Evolutionary conservation across 371 early-diverging fungal species (phyloP), one percentile per base, ranked within the genome.

Genomic region (Mortierella sp.): DNA sequence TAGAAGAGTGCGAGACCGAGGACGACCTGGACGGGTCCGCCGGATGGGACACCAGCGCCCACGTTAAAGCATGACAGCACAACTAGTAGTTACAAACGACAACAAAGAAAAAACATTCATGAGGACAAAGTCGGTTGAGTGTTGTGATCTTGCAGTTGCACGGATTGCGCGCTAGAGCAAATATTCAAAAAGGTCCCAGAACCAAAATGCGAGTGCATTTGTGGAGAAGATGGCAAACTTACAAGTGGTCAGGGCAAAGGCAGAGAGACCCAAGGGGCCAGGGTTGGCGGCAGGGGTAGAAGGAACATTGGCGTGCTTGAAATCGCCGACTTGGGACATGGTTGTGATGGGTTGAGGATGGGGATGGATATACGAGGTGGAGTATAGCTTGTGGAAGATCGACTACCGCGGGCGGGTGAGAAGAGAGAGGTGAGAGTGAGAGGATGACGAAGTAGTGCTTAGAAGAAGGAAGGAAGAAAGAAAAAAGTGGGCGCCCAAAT

Each of bases 1-100:
- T 95, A 96, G 84, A 95, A 95, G 76, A 95, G 87, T 18, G 95
- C 96, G 38, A 94, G 91, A 63, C 95, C 95, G 35, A 91, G 83
- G 46, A 95, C 75, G 63, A 85, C 71, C 35, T 81, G 79, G 38
- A 82, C 80, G 8, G 86, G 86, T 0, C 86, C 86, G 16, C 86
- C 86, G 14, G 86, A 82, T 24, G 82, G 82, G 60, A 85, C 86
- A 54, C 86, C 86, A 2, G 82, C 82, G 27, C 85, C 85, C 74
- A 84, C 24, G 75, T 82, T 85, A 63, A 79, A 85, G 58, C 79
- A 71, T 3, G 86, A 85, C 7, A 85, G 72, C 18, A 81, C 82
- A 58, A 85, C 86, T 84, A 38, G 6, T 46, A 24, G 12, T 8
- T n/a, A 16, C 14, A 44, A 24, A 6, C 14, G 6, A 29, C 21